Percentiles rank a stretch among this genome's conserved stretches.
phyloP scores from a whole-genome alignment of 169 alveolate species.

The Eimeria necatrix region DNA sequence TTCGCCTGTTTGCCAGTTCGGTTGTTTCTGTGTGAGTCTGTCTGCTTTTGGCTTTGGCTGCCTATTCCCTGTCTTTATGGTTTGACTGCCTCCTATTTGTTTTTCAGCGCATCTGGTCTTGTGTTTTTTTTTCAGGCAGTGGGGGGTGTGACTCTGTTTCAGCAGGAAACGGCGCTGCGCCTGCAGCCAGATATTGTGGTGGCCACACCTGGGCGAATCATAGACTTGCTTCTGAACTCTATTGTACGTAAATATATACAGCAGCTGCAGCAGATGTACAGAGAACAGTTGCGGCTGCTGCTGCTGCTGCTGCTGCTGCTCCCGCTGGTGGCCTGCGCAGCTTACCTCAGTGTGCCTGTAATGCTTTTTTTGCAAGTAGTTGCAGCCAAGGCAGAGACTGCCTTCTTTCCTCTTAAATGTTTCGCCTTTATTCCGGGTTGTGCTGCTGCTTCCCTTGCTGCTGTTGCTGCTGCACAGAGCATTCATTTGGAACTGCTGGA shows the following conservation, averaged over 20 bases:
- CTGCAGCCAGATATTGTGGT: constrained; percentile 97
- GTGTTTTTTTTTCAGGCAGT: constrained; percentile 81
- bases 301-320: too few relatives aligned
- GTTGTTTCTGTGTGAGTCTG: not conserved
- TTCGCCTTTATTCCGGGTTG: not conserved
- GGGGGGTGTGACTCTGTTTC: constrained; percentile 93
- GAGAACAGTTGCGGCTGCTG: not conserved
- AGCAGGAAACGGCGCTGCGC: constrained; percentile 93
- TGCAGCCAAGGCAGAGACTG: not conserved
- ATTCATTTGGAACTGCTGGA: constrained; percentile 91
- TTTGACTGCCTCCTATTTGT: not conserved
- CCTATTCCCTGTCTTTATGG: not conserved
- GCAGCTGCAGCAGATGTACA: not conserved
- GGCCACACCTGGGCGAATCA: constrained; percentile 99
- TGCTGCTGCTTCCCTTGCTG: not conserved
- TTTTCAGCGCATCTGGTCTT: not conserved
- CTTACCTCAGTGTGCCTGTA: too few relatives aligned
- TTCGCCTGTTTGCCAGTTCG: not conserved
- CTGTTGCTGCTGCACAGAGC: constrained; percentile 44
- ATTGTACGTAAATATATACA: constrained; percentile 63
- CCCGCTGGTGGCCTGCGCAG: too few relatives aligned
- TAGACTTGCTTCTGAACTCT: constrained; percentile 95
- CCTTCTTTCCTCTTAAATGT: not conserved
- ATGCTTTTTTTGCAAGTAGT: too few relatives aligned
- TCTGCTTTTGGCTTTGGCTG: not conserved